Evolutionary conservation across 345 rosid genomes (phyloP), one percentile per base, ranked within the genome.

Genomic region (Linum trigynum): DNA sequence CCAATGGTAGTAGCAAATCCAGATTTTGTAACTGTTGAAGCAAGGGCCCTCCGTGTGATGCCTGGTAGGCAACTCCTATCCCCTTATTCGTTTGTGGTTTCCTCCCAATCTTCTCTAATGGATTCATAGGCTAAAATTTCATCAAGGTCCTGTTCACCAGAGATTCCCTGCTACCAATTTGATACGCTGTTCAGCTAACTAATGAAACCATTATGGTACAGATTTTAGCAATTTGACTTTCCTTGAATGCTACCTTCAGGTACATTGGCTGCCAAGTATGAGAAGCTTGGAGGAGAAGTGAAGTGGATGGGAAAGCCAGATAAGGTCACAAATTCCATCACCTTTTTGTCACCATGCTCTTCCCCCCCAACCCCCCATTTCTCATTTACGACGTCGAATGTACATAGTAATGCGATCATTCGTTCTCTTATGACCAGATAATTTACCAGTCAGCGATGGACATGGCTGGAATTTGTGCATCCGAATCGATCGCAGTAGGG

Each of bases 241-340:
- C 51, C 12, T 45, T 14, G 11, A 2, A 45, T 14, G 51, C 12
- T 45, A 45, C 2, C 51, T 45, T 62, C 64, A 86, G 92, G 95
- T 70, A 84, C 91, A 5, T 77, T 94, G 74, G 98, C 91, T 59
- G 77, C 91, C 58, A 88, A 84, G 75, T 92, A 83, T 70, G 96
- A 92, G 82, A 83, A 88, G 72, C 83, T 90, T 43, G 94, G 97
- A 8, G 97, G 91, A 72, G 94, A 86, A 72, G 97, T 92, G 59
- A 92, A 81, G 76, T 92, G 97, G 97, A 92, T 90, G 90, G 98
- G 98, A 17, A 90, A 90, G 73, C 98, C 98, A 45, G 83, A 81
- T 69, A 83, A 88, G 97, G 98, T 89, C 66, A 70, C 59, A 59
- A 39, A 10, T 63, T 14, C 7, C 51, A 2, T 45, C 42, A 35